Conservation (phyloP, 1,139 yeast species). For the Suhomyces panamericanus region DNA sequence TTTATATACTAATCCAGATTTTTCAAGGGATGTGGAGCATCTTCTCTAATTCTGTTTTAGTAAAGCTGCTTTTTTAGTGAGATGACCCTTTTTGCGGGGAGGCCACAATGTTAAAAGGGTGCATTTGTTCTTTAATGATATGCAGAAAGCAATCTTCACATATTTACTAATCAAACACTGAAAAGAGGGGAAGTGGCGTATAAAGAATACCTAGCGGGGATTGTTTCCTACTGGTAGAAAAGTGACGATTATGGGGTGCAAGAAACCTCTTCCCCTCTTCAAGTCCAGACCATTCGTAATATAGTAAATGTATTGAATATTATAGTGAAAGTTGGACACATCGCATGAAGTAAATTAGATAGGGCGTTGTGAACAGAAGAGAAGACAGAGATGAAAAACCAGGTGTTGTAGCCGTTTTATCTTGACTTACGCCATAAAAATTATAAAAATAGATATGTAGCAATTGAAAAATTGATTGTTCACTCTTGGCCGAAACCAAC, state of each 20-base stretch:
- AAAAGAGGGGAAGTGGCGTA: neutral
- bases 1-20: too few relatives aligned
- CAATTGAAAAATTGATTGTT: neutral
- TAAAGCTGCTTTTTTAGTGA: neutral
- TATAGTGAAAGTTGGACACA: neutral
- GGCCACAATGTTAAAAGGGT: neutral
- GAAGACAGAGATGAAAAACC: neutral
- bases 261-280: neutral
- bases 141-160: neutral
- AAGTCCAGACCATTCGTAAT: neutral
- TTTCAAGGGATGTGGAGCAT: neutral
- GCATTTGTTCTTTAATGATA: too few relatives aligned
- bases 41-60: neutral
- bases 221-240: too few relatives aligned
- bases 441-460: neutral
- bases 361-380: neutral
- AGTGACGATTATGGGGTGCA: too few relatives aligned
- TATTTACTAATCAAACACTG: neutral
- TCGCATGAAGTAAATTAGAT: constrained; percentile 2
- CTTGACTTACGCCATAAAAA: neutral
- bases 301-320: neutral
- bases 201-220: too few relatives aligned
- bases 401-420: neutral
- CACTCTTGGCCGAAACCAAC: constrained; percentile 97
- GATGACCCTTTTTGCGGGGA: constrained; percentile 1